phyloP scores from a whole-genome alignment of 768 basidiomycete species.

The Pulveroboletus sp. region DNA sequence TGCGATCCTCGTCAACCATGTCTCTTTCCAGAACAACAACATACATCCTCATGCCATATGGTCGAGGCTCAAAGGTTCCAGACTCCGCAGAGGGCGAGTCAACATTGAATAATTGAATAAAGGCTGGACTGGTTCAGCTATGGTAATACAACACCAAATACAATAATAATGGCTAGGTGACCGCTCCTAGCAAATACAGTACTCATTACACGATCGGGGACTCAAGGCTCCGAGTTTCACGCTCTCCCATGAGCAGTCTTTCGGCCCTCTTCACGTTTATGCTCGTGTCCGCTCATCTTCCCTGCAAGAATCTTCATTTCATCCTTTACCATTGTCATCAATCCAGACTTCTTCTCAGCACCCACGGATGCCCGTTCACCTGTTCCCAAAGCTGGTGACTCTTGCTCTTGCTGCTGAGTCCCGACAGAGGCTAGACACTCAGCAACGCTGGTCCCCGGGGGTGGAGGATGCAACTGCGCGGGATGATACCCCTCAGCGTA shows the following conservation, averaged over 20 bases:
- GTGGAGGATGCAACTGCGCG: conserved; percentile 27
- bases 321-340: conserved; percentile 30
- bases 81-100: too few relatives aligned
- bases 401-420: background rate
- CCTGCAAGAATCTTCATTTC: conserved; percentile 33
- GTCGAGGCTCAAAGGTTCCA: too few relatives aligned
- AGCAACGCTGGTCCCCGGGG: conserved; percentile 12
- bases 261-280: conserved; percentile 27
- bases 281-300: conserved; percentile 26
- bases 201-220: background rate
- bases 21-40: too few relatives aligned
- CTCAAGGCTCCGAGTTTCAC: conserved; percentile 8
- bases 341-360: conserved; percentile 21
- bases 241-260: conserved; percentile 22
- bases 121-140: too few relatives aligned
- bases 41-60: too few relatives aligned
- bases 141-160: conserved; percentile 6
- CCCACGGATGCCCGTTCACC: background rate
- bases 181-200: conserved; percentile 4
- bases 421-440: conserved; percentile 5
- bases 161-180: background rate
- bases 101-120: too few relatives aligned
- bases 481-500: conserved; percentile 25
- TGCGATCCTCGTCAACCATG: too few relatives aligned
- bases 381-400: background rate